Evolutionary conservation across 257 asterid species (phyloP).

Genomic region (Jaltomata sinuosa): DNA sequence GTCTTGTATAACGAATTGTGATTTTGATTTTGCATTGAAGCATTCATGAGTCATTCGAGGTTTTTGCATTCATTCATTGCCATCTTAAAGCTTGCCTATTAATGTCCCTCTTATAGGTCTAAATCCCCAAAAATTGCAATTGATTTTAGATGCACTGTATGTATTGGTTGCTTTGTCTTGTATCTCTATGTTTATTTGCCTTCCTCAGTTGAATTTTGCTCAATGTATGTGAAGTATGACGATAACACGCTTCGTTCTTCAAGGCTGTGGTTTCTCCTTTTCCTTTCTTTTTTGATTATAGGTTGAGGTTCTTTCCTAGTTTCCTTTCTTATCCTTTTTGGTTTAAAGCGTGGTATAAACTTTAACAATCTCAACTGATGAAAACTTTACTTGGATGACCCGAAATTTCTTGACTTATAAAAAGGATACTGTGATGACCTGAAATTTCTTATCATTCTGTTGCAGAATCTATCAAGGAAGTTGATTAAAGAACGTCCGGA

Average conservation of each 20-base stretch:
- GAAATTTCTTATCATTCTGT: background rate
- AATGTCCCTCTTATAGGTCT: background rate
- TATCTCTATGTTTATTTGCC: background rate
- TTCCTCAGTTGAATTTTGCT: background rate
- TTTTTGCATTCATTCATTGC: background rate
- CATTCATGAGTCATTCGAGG: background rate
- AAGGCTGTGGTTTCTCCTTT: background rate
- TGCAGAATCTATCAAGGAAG: constrained; percentile 39
- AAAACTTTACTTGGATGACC: background rate
- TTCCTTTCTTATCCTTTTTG: background rate
- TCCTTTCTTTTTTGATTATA: background rate
- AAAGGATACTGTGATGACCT: background rate
- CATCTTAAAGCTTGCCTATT: background rate
- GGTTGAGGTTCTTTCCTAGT: background rate
- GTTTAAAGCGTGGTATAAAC: background rate
- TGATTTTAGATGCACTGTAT: background rate
- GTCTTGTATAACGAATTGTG: too few species aligned
- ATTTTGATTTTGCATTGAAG: background rate
- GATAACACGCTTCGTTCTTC: background rate
- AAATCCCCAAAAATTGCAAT: background rate
- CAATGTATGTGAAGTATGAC: background rate
- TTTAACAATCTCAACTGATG: background rate
- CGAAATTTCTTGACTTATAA: background rate
- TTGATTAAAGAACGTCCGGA: constrained; percentile 3
- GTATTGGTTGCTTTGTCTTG: background rate